Evolutionary conservation across 2,329 filamentous ascomycete genomes (phyloP), one percentile per base, ranked within the genome.

Genomic region (Fusarium nematophilum): DNA sequence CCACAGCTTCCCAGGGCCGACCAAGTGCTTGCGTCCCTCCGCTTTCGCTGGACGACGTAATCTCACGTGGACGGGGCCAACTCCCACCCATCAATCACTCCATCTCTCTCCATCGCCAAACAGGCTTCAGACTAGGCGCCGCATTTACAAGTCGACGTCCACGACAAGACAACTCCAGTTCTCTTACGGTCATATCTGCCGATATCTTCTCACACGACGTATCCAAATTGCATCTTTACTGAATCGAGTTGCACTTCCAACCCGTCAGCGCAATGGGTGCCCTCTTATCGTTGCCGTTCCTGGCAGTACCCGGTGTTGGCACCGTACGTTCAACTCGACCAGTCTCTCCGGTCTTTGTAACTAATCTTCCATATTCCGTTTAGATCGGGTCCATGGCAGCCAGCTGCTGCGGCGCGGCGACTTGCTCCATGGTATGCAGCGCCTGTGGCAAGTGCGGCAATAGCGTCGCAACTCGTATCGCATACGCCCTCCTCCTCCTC

Each of bases 381-480:
- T 67, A 93, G 91, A 70, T 96, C 62, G 74, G 92, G 65, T 92
- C 90, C 36, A 88, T 93, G 67, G 90, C 82, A 60, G 92, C 90
- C 62, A 97, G 93, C 70, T 99, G 95, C 79, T 99, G 95, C 75
- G 95, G 95, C 73, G 95, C 95, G 23, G 93, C 95, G 38, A 97
- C 95, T 46, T 98, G 94, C 79, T 96, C 93, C 68, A 94, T 95
- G 75, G 90, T 98, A 42, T 98, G 93, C 80, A 95, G 91, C 74
- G 91, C 93, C 10, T 99, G 94, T 74, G 94, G 95, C 46, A 98
- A 97, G 76, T 98, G 94, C 78, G 92, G 93, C 69, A 98, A 97
- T 67, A 96, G 93, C 79, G 93, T 98, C 79, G 93, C 93, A 52
- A 99, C 95, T 66, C 92, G 95, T 81, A 96, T 98, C 79, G 94